Conservation (phyloP, 1,284 basidiomycete species). For the Gomphus bonarii region DNA sequence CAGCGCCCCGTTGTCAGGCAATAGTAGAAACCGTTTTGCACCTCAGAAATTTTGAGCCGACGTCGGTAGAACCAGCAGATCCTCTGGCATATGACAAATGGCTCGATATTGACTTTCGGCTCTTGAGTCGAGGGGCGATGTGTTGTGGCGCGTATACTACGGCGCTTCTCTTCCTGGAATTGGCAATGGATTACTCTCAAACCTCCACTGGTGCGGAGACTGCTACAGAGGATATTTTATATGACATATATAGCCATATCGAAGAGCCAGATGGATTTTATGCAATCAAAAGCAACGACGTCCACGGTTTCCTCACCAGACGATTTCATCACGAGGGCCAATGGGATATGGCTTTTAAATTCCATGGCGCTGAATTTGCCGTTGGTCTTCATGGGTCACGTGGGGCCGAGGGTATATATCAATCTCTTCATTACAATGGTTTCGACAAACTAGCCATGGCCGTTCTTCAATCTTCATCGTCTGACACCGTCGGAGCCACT, state of each 20-base stretch:
- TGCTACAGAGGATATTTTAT: constrained; percentile 58
- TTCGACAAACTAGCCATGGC: constrained; percentile 74
- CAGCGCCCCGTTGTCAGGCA: constrained; percentile 41
- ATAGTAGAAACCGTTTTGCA: constrained; percentile 78
- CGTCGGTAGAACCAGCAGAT: constrained; percentile 27
- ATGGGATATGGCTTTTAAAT: constrained; percentile 85
- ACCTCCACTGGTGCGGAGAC: constrained; percentile 19
- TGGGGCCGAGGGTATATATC: constrained; percentile 49
- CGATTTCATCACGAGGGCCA: constrained; percentile 88
- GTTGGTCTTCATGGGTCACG: constrained; percentile 31
- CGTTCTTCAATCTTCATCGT: constrained; percentile 36
- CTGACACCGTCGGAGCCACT: constrained; percentile 25
- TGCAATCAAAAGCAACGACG: constrained; percentile 64
- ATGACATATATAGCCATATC: constrained; percentile 88
- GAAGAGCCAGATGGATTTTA: constrained; percentile 99
- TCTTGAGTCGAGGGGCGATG: constrained; percentile 70
- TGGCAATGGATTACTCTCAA: constrained; percentile 50
- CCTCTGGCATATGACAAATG: constrained; percentile 69
- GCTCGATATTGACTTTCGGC: constrained; percentile 68
- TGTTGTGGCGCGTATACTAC: constrained; percentile 79
- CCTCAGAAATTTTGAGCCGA: constrained; percentile 54
- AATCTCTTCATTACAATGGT: constrained; percentile 79
- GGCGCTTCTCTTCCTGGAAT: constrained; percentile 82
- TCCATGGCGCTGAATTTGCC: constrained; percentile 80
- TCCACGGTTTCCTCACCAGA: constrained; percentile 68